Evolutionary conservation across 2,329 filamentous ascomycete species (phyloP), one percentile per base, ranked within the genome.

Genomic region (Capronia americana): DNA sequence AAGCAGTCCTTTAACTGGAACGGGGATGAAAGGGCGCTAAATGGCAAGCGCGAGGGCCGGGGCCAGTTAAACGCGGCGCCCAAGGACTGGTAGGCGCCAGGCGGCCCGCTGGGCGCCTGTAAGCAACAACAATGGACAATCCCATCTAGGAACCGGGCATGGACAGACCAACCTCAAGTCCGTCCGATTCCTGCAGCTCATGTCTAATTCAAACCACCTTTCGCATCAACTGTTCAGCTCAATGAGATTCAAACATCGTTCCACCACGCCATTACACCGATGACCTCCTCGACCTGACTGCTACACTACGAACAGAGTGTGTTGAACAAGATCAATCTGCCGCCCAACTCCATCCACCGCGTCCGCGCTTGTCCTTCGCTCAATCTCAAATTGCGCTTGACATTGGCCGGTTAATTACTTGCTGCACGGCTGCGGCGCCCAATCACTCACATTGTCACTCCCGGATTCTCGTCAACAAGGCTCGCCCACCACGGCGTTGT

Each of bases 401-500:
- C 28, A 44, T 61, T 34, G 38, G 41, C 48, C 26, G 32, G 50
- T 44, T 24, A 24, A 32, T 41, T 38, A 61, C 50, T 66, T 58
- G 66, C 38, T 65, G 63, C 59, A 41, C 58, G 44, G 20, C 44
- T 26, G 59, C 62, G 41, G 54, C 63, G 48, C 59, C 57, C 58
- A 63, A 60, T 68, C 68, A 63, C 38, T 57, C 60, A 65, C 30
- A 61, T 66, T 59, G 58, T 63, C 64, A 69, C 56, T 20, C 28
- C 58, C 59, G 38, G 28, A 50, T 61, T 56, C 55, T 57, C 57
- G 46, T 69, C 48, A n/a, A 66, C 20, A 38, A 61, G 48, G 53
- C 46, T 69, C 58, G 77, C 79, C 78, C 78, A 77, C 68, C 77
- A 80, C 77, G 80, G 80, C 79, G 80, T 77, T 77, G 77, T 77